Evolutionary conservation across 139 green algal genomes (phyloP), one percentile per base, ranked within the genome.

Genomic region (Zygnema cylindricum): DNA sequence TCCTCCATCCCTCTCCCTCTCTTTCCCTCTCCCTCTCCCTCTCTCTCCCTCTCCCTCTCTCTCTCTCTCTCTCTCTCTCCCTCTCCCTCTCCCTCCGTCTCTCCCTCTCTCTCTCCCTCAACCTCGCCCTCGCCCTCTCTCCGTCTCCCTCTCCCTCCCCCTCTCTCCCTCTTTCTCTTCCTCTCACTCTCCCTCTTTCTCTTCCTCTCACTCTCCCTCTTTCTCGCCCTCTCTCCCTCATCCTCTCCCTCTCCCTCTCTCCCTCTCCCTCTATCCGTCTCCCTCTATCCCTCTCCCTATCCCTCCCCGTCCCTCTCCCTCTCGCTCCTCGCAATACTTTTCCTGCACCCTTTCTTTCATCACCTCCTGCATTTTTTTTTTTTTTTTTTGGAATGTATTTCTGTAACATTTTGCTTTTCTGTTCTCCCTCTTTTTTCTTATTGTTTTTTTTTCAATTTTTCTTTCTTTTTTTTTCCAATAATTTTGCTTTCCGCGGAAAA

Each of bases 181-280:
- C 79, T 88, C 16, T 40, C 77, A 16, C 32, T 11, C 83, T 88
- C 41, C 76, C 83, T 86, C 76, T 16, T 36, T 2, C 22, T 87
- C 76, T 49, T 16, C 22, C 76, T 38, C 35, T 7, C 25, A 33
- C 55, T 41, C 30, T 0, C 1, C n/a, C 33, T 86, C 11, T 42
- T 2, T 1, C 1, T 1, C 30, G n/a, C 79, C 42, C 2, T 73
- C 33, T 1, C 79, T 49, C 71, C 71, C 7, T 43, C 38, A 3
- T 25, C 3, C 71, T 16, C 11, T 79, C 11, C 38, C 11, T 16
- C 3, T 16, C 11, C 71, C 38, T 25, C 71, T 16, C 11, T 55
- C 11, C 83, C 11, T 55, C 77, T 77, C 49, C n/a, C 71, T 16
- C 7, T 43, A 3, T 16, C 3, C 3, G 7, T 16, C 11, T 79